phyloP scores from a whole-genome alignment of 768 basidiomycete species.

The Leucocoprinus birnbaumii region DNA sequence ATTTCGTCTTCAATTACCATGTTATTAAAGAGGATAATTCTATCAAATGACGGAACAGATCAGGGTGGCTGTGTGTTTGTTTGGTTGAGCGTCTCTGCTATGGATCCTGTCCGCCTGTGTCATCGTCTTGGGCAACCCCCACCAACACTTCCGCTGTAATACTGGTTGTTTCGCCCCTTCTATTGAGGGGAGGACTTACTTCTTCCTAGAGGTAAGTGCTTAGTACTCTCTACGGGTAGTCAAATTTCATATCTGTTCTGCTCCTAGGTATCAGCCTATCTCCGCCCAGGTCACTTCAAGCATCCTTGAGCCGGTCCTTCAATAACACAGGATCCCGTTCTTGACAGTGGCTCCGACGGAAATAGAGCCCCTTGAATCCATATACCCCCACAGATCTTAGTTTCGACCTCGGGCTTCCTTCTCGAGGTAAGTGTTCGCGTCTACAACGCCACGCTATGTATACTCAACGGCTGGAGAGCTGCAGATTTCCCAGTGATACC shows the following conservation, averaged over 20 bases:
- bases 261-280: neutral
- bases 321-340: neutral
- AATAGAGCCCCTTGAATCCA: neutral
- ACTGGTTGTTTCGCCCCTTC: neutral
- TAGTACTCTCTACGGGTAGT: neutral
- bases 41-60: neutral
- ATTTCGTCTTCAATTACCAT: neutral
- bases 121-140: neutral
- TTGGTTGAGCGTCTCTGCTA: neutral
- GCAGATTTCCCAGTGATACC: constrained; percentile 1
- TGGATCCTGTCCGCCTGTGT: neutral
- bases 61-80: constrained; percentile 5
- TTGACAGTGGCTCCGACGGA: neutral
- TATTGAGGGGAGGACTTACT: neutral
- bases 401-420: neutral
- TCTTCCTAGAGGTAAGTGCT: neutral
- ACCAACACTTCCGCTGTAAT: neutral
- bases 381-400: neutral
- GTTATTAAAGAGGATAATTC: no score
- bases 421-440: neutral
- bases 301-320: neutral
- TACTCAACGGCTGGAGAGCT: neutral
- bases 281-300: neutral
- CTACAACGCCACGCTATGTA: neutral
- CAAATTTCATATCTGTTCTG: neutral